These are phyloP conservation scores for Populus tomentosa DNA, from an alignment of 441 rosid species.

Conservation along the genomic window DNA sequence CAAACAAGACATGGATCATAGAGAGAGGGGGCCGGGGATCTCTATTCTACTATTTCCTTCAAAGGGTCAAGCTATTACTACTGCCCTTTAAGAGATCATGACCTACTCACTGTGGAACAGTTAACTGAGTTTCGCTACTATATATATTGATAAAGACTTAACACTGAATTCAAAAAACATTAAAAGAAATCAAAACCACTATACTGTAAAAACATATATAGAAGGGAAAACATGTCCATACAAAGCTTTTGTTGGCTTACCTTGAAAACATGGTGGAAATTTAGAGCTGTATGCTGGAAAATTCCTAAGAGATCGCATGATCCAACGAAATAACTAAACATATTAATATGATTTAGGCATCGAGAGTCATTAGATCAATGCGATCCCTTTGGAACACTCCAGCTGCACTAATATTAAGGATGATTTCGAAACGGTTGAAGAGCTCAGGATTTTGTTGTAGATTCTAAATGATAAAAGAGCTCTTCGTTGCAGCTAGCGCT, in stretches of 20 bases:
- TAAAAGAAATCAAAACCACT: background rate
- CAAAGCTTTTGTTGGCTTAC: slow-evolving; percentile 12
- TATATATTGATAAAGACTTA: background rate
- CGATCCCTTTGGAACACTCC: slow-evolving; percentile 74
- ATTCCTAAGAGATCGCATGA: slow-evolving; percentile 68
- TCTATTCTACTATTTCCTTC: background rate
- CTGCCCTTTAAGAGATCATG: background rate
- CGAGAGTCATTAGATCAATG: slow-evolving; percentile 46
- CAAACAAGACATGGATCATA: background rate
- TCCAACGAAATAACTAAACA: slow-evolving; percentile 19
- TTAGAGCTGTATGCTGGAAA: slow-evolving; percentile 43
- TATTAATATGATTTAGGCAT: background rate
- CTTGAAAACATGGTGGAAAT: background rate
- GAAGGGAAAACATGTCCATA: background rate
- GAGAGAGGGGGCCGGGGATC: background rate
- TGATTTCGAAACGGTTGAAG: background rate
- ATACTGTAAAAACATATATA: too few relatives aligned
- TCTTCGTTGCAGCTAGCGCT: background rate
- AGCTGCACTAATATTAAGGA: slow-evolving; percentile 33
- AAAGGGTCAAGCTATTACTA: background rate
- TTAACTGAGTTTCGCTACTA: background rate
- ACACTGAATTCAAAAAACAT: background rate
- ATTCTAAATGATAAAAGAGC: background rate
- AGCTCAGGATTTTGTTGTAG: background rate
- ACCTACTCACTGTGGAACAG: background rate